Base-by-base conservation (phyloP, 164 flowering plant genomes). In the Nelumbo lutea region DNA sequence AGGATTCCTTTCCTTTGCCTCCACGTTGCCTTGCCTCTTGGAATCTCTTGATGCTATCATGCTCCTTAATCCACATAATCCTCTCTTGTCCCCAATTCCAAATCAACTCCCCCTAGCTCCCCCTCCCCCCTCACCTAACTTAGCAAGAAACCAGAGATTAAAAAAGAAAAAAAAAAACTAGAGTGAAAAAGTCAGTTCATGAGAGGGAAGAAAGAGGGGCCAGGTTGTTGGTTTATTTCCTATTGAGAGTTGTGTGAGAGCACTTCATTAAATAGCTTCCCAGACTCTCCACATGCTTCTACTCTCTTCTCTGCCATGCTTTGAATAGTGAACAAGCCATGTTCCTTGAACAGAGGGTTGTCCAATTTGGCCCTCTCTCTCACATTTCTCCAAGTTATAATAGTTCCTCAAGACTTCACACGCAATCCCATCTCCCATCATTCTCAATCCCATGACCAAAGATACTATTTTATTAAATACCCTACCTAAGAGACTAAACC, bases 1-100 rank as follows among this genome's bases (percentile, higher is more conserved):
- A 74, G 77, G 69, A 69, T 65, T 70, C 78, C 77, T 74, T 74
- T 65, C 73, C 77, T 69, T 74, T 65, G 73, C 77, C 74, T 70
- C 74, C 78, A 75, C 78, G 74, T 75, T 70, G 64, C 65, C 42
- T 60, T 70, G 70, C 71, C 59, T 53, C 50, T 66, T 52, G 58
- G 46, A 44, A 0, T 58, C 58, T 65, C 66, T 70, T 64, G 72
- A 42, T 75, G 71, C 71, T 48, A 75, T 75, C 73, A 66, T 75
- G 59, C 71, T 62, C 42, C 67, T 55, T 68, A 70, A 66, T 65
- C 68, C 39, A 6, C 40, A 46, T 10, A 58, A 27, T 27, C 27
- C 27, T 27, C 27, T 61, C 59, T 69, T 2, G 15, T 57, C 55
- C 71, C 68, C 62, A 51, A 45, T 57, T 66, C 61, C 56, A 48